These are phyloP conservation scores for Piromyces finnis DNA, from an alignment of 192 early-diverging fungal species.

Conservation along the genomic window DNA sequence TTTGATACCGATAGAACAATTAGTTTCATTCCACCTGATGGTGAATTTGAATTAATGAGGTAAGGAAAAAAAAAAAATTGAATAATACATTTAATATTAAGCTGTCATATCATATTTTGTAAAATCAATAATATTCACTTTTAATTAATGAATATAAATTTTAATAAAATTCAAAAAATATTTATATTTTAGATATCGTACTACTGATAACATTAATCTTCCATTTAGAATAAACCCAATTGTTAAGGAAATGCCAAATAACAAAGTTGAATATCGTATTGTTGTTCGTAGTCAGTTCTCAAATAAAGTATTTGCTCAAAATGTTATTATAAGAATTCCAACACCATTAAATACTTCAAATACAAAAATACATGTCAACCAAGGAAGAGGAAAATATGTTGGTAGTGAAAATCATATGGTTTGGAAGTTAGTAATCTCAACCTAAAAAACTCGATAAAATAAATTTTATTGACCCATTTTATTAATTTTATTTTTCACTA, in stretches of 20 bases:
- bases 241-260: conserved; percentile 66
- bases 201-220: conserved; percentile 86
- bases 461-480: no score
- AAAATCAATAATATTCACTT: no score
- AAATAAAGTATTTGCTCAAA: conserved; percentile 71
- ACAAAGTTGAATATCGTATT: conserved; percentile 75
- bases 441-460: no score
- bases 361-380: conserved; percentile 56
- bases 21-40: conserved; percentile 94
- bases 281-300: conserved; percentile 78
- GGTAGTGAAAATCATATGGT: conserved; percentile 83
- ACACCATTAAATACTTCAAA: conserved; percentile 79
- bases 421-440: conserved; percentile 92
- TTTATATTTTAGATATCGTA: conserved; percentile 46
- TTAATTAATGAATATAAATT: neutral
- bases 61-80: conserved; percentile 1
- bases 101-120: no score
- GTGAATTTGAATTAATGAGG: conserved; percentile 93
- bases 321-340: conserved; percentile 72
- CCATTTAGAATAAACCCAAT: conserved; percentile 91
- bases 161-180: no score
- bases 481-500: no score
- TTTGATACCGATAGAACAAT: conserved; percentile 88
- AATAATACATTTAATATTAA: neutral
- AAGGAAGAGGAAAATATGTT: conserved; percentile 87